Conservation (phyloP, 805 yeast genomes). For the Lipomyces yamadae region DNA sequence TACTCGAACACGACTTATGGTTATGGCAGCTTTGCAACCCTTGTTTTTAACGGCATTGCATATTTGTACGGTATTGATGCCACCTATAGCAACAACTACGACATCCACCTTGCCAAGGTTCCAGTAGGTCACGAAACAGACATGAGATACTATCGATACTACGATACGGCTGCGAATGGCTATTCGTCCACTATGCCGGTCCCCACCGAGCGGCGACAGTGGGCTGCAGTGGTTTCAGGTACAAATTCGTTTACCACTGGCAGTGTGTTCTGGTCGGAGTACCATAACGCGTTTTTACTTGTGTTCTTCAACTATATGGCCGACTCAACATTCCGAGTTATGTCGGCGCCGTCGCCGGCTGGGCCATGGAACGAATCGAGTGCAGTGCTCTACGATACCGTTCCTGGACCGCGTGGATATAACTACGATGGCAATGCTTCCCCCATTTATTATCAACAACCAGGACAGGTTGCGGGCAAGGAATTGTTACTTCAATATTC, state of each 20-base stretch:
- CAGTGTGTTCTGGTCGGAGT: constrained; percentile 18
- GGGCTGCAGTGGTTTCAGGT: constrained; percentile 20
- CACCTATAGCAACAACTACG: background rate
- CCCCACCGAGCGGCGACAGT: constrained; percentile 12
- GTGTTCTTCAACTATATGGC: constrained; percentile 21
- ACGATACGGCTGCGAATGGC: constrained; percentile 5
- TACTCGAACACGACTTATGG: background rate
- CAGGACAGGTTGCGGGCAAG: constrained; percentile 15
- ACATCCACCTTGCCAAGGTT: constrained; percentile 26
- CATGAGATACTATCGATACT: constrained; percentile 14
- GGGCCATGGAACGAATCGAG: constrained; percentile 24
- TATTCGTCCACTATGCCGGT: constrained; percentile 15
- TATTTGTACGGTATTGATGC: constrained; percentile 25
- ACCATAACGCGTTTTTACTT: constrained; percentile 22
- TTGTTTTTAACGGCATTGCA: constrained; percentile 22
- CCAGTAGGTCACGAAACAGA: constrained; percentile 10
- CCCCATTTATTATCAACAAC: constrained; percentile 7
- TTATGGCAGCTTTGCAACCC: constrained; percentile 24
- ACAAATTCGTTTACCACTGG: constrained; percentile 17
- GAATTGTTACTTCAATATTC: constrained; percentile 18
- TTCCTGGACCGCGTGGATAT: constrained; percentile 12
- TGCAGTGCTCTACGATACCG: constrained; percentile 3
- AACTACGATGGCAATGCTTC: constrained; percentile 21
- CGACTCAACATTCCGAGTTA: constrained; percentile 17
- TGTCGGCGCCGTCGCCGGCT: constrained; percentile 22